phyloP scores from a whole-genome alignment of 495 filamentous ascomycete species.

The Hypoxylon intermedium region DNA sequence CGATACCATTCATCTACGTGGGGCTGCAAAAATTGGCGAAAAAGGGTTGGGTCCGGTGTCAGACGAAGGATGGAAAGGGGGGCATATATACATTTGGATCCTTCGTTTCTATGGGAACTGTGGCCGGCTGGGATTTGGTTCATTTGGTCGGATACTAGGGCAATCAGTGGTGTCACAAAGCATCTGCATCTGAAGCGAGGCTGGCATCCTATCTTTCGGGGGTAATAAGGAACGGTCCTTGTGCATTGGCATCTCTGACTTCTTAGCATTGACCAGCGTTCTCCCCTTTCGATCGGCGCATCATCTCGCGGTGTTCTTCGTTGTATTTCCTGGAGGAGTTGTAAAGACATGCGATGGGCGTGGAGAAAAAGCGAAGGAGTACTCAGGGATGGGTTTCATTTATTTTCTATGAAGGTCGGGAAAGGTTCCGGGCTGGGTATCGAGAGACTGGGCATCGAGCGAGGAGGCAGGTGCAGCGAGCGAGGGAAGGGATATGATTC shows the following conservation, averaged over 20 bases:
- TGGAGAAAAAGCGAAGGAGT: conserved; percentile 39
- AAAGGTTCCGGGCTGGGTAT: conserved; percentile 17
- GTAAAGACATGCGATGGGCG: conserved; percentile 17
- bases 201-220: conserved; percentile 29
- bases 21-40: conserved; percentile 23
- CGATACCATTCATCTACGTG: conserved; percentile 31
- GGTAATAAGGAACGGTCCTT: conserved; percentile 18
- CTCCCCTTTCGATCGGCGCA: conserved; percentile 35
- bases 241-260: conserved; percentile 35
- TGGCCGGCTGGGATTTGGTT: conserved; percentile 38
- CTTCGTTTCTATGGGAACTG: conserved; percentile 34
- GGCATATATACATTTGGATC: conserved; percentile 38
- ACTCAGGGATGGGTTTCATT: conserved; percentile 25
- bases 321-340: conserved; percentile 18
- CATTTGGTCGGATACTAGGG: conserved; percentile 36
- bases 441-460: conserved; percentile 14
- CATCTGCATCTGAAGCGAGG: conserved; percentile 36
- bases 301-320: conserved; percentile 20
- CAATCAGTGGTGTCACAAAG: conserved; percentile 33
- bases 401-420: conserved; percentile 6
- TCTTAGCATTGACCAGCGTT: conserved; percentile 41
- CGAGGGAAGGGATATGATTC: conserved; percentile 11
- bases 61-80: conserved; percentile 9
- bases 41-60: conserved; percentile 24
- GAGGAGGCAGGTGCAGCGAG: conserved; percentile 14